Percentiles rank a stretch among this genome's conserved stretches.
These are phyloP conservation scores for Fusarium miscanthi DNA, from an alignment of 2,329 filamentous ascomycete species.

Conservation along the genomic window DNA sequence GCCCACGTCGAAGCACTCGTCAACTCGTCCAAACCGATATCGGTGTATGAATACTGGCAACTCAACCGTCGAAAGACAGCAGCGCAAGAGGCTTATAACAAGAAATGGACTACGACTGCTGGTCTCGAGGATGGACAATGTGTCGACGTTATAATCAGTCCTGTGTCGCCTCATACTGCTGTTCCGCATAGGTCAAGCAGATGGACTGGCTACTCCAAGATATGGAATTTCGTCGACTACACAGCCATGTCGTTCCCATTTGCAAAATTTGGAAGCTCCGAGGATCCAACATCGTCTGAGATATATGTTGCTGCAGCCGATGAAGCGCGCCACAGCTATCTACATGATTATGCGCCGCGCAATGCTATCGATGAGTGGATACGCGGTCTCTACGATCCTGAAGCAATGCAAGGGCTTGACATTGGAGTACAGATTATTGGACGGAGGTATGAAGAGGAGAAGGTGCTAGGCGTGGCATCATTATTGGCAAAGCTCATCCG, in stretches of 20 bases:
- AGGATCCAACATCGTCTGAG: rapidly evolving
- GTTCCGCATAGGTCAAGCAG: background rate
- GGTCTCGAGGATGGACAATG: background rate
- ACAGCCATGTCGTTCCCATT: background rate
- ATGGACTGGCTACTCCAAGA: conserved; percentile 2
- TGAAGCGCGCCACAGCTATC: background rate
- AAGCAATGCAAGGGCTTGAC: background rate
- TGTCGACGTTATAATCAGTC: background rate
- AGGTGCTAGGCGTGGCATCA: background rate
- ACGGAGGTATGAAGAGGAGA: background rate
- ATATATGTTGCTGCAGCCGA: background rate
- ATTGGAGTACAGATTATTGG: conserved; percentile 3
- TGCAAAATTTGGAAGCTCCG: background rate
- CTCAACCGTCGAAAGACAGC: background rate
- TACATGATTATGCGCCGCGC: background rate
- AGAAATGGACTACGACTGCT: background rate
- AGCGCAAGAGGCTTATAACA: background rate
- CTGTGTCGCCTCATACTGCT: background rate
- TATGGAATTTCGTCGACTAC: conserved; percentile 1
- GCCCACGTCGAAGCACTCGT: background rate
- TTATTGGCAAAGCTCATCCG: background rate
- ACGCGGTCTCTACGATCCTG: background rate
- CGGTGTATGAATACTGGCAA: background rate
- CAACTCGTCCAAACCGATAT: background rate
- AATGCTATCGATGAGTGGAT: background rate